Base-by-base conservation (phyloP, 805 yeast genomes). In the Starmerella vaccinii region DNA sequence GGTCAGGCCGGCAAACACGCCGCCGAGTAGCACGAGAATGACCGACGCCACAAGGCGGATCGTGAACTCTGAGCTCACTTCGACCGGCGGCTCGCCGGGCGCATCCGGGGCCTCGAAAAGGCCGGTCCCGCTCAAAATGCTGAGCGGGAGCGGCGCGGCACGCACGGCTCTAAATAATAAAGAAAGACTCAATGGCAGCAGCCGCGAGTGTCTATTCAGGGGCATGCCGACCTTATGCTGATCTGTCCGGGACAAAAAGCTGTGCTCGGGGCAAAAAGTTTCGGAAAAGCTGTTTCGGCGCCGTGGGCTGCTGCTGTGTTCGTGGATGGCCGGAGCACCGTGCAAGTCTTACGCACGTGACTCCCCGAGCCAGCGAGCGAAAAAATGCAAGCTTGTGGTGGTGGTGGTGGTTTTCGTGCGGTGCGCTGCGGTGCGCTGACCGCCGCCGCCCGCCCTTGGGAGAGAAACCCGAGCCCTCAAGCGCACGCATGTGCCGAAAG, bases 1-100 rank as follows among this genome's bases (percentile, higher is more conserved):
- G n/a, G 98, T 92, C 39, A 90, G 73, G 10, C 71, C 71, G 9
- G 71, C 71, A 51, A 68, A 68, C 5, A 65, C 66, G 29, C 71
- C 71, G 21, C 71, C 71, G 2, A 67, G 59, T 22, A 67, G 54
- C 4, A 68, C 71, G 12, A 67, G 61, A 5, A 60, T 26, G 1
- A 52, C 63, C 18, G 68, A 64, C 12, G 72, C 49, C 5, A 39
- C 15, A 4, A 52, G 50, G 15, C 60, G 49, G 24, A 52, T 16
- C 35, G 47, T 15, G 19, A 54, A 47, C 34, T 34, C 51, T 10
- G 50, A 33, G 15, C 49, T 49, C 4, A 13, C 42, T 2, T n/a
- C 47, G 5, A 22, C 48, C 2, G 49, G 47, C 13, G 34, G 21
- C 16, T 38, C 52, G 18, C 39, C 27, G 3, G 34, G 37, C 24